Evolutionary conservation across 306 rosid genomes (phyloP), one percentile per base, ranked within the genome.

Genomic region (Cucurbita moschata): DNA sequence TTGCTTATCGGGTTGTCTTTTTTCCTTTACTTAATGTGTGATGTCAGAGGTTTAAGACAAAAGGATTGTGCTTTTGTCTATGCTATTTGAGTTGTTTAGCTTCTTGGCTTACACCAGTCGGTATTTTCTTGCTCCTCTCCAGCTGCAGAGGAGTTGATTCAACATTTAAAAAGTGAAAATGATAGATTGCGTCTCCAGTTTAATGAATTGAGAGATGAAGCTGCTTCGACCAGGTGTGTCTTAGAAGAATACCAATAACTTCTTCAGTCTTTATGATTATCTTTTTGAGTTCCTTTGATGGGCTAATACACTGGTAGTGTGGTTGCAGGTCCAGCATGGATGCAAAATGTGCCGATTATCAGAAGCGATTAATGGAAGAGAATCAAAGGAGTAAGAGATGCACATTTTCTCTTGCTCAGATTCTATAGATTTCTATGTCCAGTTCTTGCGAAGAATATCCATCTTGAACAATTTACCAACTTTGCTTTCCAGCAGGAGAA

Each of bases 91-190:
- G 38, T 65, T 43, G 59, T 19, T 70, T 26, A 55, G 42, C 52
- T 81, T 59, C 9, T 58, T 15, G 56, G 67, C 50, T 53, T 79
- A 53, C 57, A 23, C 11, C 5, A 8, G 14, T 23, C 72, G 43
- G 69, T 56, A 74, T 66, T 59, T n/a, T 13, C 9, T 55, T 73
- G 44, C 43, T 70, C 26, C 73, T 60, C 83, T 81, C 40, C 92
- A 94, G 99, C 85, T 72, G 86, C 92, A 4, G 97, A 94, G 78
- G 90, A 87, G 76, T 77, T 84, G 76, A 86, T 89, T 39, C 86
- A 91, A 62, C 89, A 94, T 81, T 81, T 89, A 67, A 83, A 60
- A 77, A 80, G 26, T 10, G 88, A 94, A 79, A 91, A 86, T 55
- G 90, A 87, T 56, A 64, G 77, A 78, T 75, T 94, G 81, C 82